phyloP scores from a whole-genome alignment of 2,329 filamentous ascomycete genomes.

The Fusarium hainanense region DNA sequence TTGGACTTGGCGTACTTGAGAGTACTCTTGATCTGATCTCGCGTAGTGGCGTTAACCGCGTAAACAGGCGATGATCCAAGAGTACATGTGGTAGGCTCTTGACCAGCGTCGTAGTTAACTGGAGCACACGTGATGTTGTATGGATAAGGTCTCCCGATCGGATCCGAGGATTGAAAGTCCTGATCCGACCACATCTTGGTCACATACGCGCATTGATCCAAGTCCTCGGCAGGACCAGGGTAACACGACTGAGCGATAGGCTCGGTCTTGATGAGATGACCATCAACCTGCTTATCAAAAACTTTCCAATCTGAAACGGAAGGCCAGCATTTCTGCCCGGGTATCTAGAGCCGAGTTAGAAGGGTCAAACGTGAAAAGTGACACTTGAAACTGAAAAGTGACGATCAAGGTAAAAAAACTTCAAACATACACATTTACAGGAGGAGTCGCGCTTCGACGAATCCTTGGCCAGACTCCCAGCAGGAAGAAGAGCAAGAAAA shows the following conservation, averaged over 20 bases:
- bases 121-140: constrained; percentile 36
- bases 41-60: constrained; percentile 23
- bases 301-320: constrained; percentile 8
- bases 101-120: constrained; percentile 16
- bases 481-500: constrained; percentile 6
- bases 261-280: constrained; percentile 23
- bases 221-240: constrained; percentile 18
- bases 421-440: constrained; percentile 30
- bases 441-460: not conserved
- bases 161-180: constrained; percentile 31
- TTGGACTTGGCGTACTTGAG: constrained; percentile 2
- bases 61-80: constrained; percentile 26
- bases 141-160: constrained; percentile 33
- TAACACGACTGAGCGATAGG: constrained; percentile 33
- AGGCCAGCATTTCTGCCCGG: constrained; percentile 32
- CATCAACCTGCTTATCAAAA: constrained; percentile 1
- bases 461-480: not conserved
- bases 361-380: not conserved
- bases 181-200: constrained; percentile 37
- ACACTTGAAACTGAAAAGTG: not conserved
- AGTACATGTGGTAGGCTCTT: constrained; percentile 24
- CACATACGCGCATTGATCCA: constrained; percentile 24
- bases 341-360: constrained; percentile 10
- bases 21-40: constrained; percentile 8
- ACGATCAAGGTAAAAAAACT: not conserved